Base-by-base conservation (phyloP, 202 grass and related monocot species). In the Carex sylvatica region DNA sequence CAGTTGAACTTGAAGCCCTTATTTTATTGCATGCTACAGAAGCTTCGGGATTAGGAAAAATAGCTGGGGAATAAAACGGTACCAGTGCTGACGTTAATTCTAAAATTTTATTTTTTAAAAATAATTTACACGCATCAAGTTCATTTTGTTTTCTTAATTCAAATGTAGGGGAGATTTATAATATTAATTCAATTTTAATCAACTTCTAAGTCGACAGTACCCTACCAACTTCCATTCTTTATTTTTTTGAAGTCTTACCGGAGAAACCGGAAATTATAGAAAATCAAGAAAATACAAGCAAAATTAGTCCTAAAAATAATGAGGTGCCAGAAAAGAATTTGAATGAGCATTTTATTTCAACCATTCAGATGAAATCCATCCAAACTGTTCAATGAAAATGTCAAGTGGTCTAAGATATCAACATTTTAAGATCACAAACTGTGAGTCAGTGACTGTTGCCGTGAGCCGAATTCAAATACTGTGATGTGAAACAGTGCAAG, bases 401-500 rank as follows among this genome's bases (percentile, higher is more conserved):
- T 58, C 55, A 56, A n/a, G 15, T 6, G 7, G 19, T 22, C 23
- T 15, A 30, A 15, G 3, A 13, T 6, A 4, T 65, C 26, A 16
- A 31, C 13, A 35, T 38, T 40, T 68, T n/a, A 40, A 1, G 33
- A 40, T 18, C 28, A 62, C 14, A 35, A 31, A 10, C 44, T 30
- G 5, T 0, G 40, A 46, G 42, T 10, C 47, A n/a, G 73, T 8
- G 49, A 77, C 74, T 36, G 52, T 59, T 36, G 74, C 28, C 16
- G 16, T 77, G 30, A 59, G 1, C 53, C 28, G 53, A 77, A 38
- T 9, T 38, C 26, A 58, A 56, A 76, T 16, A 11, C 46, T 56
- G 72, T 76, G 51, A 76, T 28, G 46, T 74, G 71, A 74, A 65
- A 70, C 67, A 74, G 70, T 53, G 5, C 12, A 74, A 30, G n/a